Base-by-base conservation (phyloP, 129 eudicot species). In the Ambrosia artemisiifolia region DNA sequence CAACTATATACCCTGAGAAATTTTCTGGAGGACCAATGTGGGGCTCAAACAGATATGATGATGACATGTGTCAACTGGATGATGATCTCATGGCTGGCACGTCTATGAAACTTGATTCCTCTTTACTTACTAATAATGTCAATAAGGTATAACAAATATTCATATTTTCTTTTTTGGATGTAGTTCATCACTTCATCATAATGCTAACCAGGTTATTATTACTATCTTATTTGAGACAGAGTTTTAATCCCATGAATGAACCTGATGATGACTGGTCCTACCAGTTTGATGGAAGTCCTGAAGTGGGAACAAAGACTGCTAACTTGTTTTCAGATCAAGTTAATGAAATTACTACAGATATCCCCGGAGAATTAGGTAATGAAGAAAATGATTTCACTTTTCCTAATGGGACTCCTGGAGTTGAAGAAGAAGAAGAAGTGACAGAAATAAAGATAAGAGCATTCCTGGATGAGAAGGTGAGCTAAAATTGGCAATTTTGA, bases 21-120 rank as follows among this genome's bases (percentile, higher is more conserved):
- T 77, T 51, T 34, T 81, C 88, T 18, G 86, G 76, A 48, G 81
- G 82, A 54, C 79, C 80, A 11, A 48, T 77, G 70, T 86, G 96
- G 97, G 88, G 85, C 47, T 82, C 88, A 24, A 75, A 74, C 73
- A 79, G 84, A 70, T 79, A 69, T 36, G 96, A 95, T 50, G 99
- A 95, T 67, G 99, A 95, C 78, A 95, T 95, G 96, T 95, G 99
- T 76, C 86, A 82, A 68, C 80, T 95, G 65, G 97, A 95, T 78
- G 95, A 94, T 43, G 81, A 87, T 73, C 78, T 91, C 66, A 62
- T 79, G 46, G 63, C 77, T 75, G 71, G 83, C 72, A 67, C 88
- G 64, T 81, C 96, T 49, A 59, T 63, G 78, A 86, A 88, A 44
- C 66, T 69, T 53, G 72, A 70, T 56, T 70, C 87, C 11, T n/a